Conservation (phyloP, 768 basidiomycete genomes). For the Leccinum subgranulosum region DNA sequence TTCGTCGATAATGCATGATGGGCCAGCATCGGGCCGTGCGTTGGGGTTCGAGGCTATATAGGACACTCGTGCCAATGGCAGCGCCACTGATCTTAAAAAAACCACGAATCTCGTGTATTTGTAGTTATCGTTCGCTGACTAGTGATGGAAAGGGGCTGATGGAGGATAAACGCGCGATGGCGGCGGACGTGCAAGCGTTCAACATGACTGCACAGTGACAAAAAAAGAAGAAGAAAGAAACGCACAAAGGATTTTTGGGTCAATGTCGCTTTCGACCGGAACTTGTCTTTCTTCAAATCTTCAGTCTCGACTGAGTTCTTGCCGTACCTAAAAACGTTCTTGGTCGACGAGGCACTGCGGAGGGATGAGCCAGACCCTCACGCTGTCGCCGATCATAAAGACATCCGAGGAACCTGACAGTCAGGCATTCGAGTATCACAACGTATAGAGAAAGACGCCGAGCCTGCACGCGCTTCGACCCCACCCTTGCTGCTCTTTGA, state of each 20-base stretch:
- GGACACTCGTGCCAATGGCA: neutral
- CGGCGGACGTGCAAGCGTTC: constrained; percentile 73
- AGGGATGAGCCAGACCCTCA: no score
- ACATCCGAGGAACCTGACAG: no score
- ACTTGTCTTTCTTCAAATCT: constrained; percentile 79
- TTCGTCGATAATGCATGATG: neutral
- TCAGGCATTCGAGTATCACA: no score
- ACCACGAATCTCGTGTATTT: neutral
- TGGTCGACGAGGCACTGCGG: constrained; percentile 26
- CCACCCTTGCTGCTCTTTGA: no score
- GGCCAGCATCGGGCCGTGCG: neutral
- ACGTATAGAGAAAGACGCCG: no score
- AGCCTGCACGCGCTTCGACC: no score
- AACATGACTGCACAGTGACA: neutral
- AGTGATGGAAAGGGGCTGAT: constrained; percentile 61
- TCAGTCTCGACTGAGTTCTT: constrained; percentile 54
- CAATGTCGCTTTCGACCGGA: constrained; percentile 74
- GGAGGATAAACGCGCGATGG: constrained; percentile 72
- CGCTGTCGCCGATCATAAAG: no score
- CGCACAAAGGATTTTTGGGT: constrained; percentile 54
- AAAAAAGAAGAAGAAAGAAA: no score
- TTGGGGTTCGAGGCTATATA: neutral
- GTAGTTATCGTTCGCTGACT: neutral
- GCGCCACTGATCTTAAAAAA: neutral
- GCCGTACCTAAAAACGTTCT: constrained; percentile 59